Evolutionary conservation across 2,329 filamentous ascomycete species (phyloP).

Genomic region (Diplodia intermedia): DNA sequence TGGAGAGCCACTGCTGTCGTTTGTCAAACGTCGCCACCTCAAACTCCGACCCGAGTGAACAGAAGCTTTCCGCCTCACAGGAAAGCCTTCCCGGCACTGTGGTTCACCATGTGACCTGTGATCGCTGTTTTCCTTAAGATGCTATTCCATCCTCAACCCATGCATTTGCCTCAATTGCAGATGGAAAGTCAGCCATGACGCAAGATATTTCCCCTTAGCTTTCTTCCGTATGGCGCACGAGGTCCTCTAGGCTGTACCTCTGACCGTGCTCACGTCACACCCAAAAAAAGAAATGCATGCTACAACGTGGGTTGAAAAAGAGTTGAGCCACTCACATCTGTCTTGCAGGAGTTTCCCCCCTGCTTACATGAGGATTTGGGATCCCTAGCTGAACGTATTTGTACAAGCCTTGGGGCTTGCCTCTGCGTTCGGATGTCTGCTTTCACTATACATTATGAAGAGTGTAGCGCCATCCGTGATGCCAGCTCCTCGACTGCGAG

Average conservation of each 20-base stretch:
- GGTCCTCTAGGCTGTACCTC: neutral
- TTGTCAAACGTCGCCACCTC: neutral
- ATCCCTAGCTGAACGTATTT: too few species aligned
- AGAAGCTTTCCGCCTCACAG: constrained; percentile 15
- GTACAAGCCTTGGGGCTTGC: too few species aligned
- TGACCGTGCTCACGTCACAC: neutral
- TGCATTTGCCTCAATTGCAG: neutral
- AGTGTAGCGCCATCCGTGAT: too few species aligned
- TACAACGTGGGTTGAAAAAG: neutral
- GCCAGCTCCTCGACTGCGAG: too few species aligned
- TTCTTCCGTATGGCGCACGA: neutral
- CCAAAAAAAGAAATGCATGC: neutral
- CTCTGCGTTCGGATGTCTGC: too few species aligned
- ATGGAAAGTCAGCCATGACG: neutral
- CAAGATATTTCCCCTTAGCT: neutral
- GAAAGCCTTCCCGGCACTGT: constrained; percentile 5
- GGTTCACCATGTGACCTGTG: neutral
- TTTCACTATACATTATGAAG: too few species aligned
- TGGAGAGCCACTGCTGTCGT: constrained; percentile 1
- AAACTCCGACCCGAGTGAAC: constrained; percentile 5
- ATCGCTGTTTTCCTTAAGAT: neutral
- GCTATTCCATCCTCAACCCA: neutral
- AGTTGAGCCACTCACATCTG: neutral
- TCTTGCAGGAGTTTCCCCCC: too few species aligned
- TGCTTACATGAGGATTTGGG: too few species aligned